Conservation (phyloP, 1,284 basidiomycete species). For the Microbotryum scabiosae region DNA sequence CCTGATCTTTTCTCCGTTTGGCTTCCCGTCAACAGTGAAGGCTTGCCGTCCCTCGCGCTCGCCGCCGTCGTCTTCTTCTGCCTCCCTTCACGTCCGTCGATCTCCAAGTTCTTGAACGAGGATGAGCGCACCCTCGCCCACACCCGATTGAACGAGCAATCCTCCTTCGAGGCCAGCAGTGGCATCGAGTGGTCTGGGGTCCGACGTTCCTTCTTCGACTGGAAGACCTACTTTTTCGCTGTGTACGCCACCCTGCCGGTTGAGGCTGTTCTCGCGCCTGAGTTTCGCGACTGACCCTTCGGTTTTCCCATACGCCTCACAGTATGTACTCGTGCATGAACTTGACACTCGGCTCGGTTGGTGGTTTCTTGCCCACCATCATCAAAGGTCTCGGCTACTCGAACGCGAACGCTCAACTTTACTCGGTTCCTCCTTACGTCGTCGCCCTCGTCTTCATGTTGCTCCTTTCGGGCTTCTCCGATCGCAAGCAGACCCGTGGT, state of each 20-base stretch:
- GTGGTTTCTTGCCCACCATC: conserved; percentile 57
- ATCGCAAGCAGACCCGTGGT: conserved; percentile 63
- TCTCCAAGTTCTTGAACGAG: conserved; percentile 59
- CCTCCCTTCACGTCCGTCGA: conserved; percentile 69
- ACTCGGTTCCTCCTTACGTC: conserved; percentile 60
- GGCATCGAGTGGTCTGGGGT: conserved; percentile 44
- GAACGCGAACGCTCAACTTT: conserved; percentile 50
- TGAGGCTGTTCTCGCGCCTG: conserved; percentile 47
- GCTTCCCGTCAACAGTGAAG: conserved; percentile 48
- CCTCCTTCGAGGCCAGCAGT: conserved; percentile 49
- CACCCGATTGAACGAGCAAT: conserved; percentile 62
- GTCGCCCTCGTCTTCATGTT: conserved; percentile 44
- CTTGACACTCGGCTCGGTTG: conserved; percentile 64
- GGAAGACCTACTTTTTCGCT: conserved; percentile 41
- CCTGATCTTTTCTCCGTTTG: no score
- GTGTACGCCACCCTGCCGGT: conserved; percentile 23
- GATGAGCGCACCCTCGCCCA: conserved; percentile 63
- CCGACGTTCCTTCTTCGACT: conserved; percentile 57
- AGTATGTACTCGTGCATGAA: conserved; percentile 62
- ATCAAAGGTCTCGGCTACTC: conserved; percentile 47
- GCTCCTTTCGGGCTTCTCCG: conserved; percentile 58
- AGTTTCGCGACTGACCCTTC: conserved; percentile 58
- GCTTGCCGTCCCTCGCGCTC: conserved; percentile 58
- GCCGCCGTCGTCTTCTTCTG: conserved; percentile 57
- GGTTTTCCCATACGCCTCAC: not conserved